phyloP scores from a whole-genome alignment of 495 filamentous ascomycete species.

The Xylaria scruposa region DNA sequence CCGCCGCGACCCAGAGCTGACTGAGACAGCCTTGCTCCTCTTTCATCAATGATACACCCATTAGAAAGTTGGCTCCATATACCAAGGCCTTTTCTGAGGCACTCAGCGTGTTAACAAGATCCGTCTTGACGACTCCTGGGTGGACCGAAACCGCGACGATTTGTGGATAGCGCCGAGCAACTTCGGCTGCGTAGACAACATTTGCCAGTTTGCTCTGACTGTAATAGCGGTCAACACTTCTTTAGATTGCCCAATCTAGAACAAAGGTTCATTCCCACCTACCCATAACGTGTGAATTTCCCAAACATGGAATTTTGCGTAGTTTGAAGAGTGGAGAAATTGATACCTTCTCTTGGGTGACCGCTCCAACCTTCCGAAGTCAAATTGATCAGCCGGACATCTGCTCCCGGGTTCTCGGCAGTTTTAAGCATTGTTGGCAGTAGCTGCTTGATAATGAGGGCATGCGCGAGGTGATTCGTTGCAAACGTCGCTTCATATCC shows the following conservation, averaged over 20 bases:
- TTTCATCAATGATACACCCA: conserved; percentile 37
- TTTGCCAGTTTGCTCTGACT: conserved; percentile 59
- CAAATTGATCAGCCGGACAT: conserved; percentile 50
- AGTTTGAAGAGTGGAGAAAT: conserved; percentile 47
- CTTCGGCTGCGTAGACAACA: conserved; percentile 49
- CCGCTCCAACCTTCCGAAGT: conserved; percentile 41
- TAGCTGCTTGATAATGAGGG: conserved; percentile 67
- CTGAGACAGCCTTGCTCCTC: conserved; percentile 59
- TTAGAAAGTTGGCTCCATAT: conserved; percentile 30
- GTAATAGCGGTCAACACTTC: background rate
- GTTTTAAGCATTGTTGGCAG: conserved; percentile 64
- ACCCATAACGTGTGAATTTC: conserved; percentile 32
- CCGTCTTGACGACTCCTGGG: conserved; percentile 67
- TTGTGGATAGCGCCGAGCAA: conserved; percentile 56
- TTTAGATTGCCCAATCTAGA: too few species aligned
- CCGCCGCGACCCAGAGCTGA: conserved; percentile 66
- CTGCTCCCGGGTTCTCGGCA: conserved; percentile 44
- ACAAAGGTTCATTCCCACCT: too few species aligned
- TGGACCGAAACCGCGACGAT: conserved; percentile 67
- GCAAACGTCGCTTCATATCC: conserved; percentile 76
- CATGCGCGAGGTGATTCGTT: conserved; percentile 75
- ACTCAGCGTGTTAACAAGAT: conserved; percentile 47
- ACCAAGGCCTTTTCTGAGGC: conserved; percentile 31
- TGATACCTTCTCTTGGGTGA: conserved; percentile 46
- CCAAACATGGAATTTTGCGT: conserved; percentile 37